These are phyloP conservation scores for Daldinia grandis DNA, from an alignment of 495 filamentous ascomycete genomes.

Conservation along the genomic window DNA sequence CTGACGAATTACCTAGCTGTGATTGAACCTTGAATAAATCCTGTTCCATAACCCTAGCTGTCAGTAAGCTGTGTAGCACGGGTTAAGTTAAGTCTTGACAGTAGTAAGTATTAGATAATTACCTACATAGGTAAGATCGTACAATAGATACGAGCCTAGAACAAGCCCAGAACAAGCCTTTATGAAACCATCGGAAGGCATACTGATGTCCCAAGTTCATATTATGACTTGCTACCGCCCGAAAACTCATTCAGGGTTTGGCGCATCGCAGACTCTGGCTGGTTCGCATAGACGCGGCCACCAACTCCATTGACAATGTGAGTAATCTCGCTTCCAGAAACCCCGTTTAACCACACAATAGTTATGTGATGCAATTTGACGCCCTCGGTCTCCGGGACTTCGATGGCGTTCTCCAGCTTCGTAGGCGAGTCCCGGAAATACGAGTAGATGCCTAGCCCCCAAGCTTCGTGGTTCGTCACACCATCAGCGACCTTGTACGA, in stretches of 20 bases:
- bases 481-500: conserved; percentile 45
- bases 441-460: conserved; percentile 46
- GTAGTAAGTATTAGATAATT: neutral
- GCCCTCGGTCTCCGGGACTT: conserved; percentile 36
- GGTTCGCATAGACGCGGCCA: conserved; percentile 40
- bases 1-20: neutral
- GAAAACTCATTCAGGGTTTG: conserved; percentile 43
- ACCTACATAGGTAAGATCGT: neutral
- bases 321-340: conserved; percentile 40
- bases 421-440: conserved; percentile 47
- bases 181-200: neutral
- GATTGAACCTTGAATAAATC: neutral
- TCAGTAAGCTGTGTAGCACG: neutral
- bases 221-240: neutral
- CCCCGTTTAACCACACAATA: conserved; percentile 42
- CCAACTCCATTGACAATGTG: conserved; percentile 43
- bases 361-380: conserved; percentile 45
- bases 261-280: conserved; percentile 42
- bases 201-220: neutral
- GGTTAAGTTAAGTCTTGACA: neutral
- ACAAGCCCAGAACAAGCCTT: neutral
- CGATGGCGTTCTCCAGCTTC: conserved; percentile 46
- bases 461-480: conserved; percentile 43
- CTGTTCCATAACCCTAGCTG: neutral
- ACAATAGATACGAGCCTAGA: neutral